These are phyloP conservation scores for Solanum hybrid DNA, from an alignment of 305 asterid genomes.

Conservation along the genomic window DNA sequence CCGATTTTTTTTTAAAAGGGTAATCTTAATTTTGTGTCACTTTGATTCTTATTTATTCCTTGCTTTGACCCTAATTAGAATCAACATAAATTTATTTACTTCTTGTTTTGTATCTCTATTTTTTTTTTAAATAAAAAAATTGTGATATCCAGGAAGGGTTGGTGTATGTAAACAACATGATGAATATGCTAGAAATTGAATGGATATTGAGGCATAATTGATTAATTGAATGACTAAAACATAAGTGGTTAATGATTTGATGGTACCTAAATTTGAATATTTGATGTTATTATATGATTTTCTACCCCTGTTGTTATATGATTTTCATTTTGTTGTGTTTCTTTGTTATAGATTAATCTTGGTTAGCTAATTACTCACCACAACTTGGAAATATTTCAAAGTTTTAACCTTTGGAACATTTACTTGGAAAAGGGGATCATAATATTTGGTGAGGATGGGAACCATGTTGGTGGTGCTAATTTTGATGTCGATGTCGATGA, in stretches of 20 bases:
- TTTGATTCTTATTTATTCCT: not conserved
- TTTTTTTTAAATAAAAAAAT: not conserved
- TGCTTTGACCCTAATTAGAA: not conserved
- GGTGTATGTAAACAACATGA: not conserved
- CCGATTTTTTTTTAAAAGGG: not conserved
- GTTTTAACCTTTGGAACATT: not conserved
- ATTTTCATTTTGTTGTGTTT: not conserved
- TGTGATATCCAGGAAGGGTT: not conserved
- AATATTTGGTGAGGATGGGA: conserved; percentile 6
- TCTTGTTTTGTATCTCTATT: not conserved
- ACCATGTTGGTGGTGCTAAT: conserved; percentile 22
- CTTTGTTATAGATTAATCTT: not conserved
- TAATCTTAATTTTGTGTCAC: not conserved
- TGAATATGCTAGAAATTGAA: not conserved
- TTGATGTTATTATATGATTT: not conserved
- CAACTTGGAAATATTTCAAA: not conserved
- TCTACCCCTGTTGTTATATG: not conserved
- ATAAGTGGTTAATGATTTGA: not conserved
- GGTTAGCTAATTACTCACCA: not conserved
- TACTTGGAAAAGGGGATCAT: conserved; percentile 7
- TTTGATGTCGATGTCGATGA: conserved; percentile 6
- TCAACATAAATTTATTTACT: not conserved
- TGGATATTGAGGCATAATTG: not conserved
- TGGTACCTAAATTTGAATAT: not conserved
- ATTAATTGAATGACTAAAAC: not conserved